Percentiles rank a stretch among this genome's conserved stretches.
phyloP scores from a whole-genome alignment of 1,139 yeast species.

The Suhomyces bribrorum region DNA sequence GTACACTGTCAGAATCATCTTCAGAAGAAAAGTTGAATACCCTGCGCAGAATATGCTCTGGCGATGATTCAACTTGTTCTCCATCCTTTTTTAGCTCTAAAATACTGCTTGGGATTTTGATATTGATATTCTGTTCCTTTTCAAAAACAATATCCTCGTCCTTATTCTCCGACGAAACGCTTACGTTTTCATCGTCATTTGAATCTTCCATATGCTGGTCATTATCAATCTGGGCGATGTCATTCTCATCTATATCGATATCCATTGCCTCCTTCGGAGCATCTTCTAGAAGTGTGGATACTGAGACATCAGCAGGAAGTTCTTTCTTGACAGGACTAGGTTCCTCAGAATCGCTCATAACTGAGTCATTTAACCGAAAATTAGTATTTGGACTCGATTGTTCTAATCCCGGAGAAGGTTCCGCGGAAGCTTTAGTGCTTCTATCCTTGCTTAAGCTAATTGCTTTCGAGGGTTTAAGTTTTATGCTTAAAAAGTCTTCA shows the following conservation, averaged over 20 bases:
- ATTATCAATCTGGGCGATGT: not conserved
- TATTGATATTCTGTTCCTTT: too few species aligned
- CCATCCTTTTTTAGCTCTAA: too few species aligned
- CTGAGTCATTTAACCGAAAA: too few species aligned
- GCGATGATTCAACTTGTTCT: not conserved
- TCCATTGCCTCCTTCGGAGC: not conserved
- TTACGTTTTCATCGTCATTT: not conserved
- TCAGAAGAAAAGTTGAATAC: conserved; percentile 9
- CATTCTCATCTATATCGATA: not conserved
- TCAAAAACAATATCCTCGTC: too few species aligned
- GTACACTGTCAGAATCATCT: conserved; percentile 6
- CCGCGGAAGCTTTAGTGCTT: not conserved
- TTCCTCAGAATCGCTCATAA: too few species aligned
- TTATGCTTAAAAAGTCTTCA: conserved; percentile 15
- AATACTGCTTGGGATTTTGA: too few species aligned
- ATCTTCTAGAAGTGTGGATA: conserved; percentile 21
- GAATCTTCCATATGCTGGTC: not conserved
- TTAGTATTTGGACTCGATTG: too few species aligned
- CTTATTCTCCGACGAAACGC: not conserved
- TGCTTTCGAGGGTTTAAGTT: too few species aligned
- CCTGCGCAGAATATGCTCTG: not conserved
- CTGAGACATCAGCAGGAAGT: conserved; percentile 25
- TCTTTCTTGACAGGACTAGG: conserved; percentile 18
- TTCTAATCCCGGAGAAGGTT: too few species aligned
- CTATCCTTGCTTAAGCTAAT: too few species aligned